Percentiles rank a stretch among this genome's conserved stretches.
These are phyloP conservation scores for Phytopythium aichiense DNA, from an alignment of 352 stramenopile genomes.

Conservation along the genomic window DNA sequence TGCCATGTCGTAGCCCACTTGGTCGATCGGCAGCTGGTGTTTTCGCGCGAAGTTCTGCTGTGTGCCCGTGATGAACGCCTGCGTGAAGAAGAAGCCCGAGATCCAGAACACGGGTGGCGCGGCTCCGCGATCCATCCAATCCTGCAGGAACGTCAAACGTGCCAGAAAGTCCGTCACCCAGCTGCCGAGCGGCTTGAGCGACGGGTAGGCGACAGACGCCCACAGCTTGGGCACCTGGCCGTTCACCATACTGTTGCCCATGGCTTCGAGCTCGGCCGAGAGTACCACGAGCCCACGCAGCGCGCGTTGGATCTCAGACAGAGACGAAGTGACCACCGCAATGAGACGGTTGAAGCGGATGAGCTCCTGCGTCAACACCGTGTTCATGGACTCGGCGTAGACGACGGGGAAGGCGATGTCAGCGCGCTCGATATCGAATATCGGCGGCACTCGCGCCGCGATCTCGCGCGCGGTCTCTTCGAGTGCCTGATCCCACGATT, in stretches of 20 bases:
- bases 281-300: slow-evolving; percentile 93
- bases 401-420: slow-evolving; percentile 79
- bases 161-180: slow-evolving; percentile 92
- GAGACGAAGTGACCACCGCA: slow-evolving; percentile 63
- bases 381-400: slow-evolving; percentile 89
- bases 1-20: slow-evolving; percentile 87
- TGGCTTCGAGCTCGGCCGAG: slow-evolving; percentile 88
- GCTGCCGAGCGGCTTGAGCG: slow-evolving; percentile 88
- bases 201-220: slow-evolving; percentile 86
- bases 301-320: slow-evolving; percentile 89
- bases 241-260: slow-evolving; percentile 93
- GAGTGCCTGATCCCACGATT: slow-evolving; percentile 89
- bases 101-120: slow-evolving; percentile 91
- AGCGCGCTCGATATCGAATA: slow-evolving; percentile 91
- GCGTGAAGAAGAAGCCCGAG: slow-evolving; percentile 93
- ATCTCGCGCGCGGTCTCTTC: slow-evolving; percentile 89
- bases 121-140: slow-evolving; percentile 74
- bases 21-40: slow-evolving; percentile 89
- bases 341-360: slow-evolving; percentile 90
- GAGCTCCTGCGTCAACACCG: slow-evolving; percentile 87
- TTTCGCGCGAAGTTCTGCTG: slow-evolving; percentile 93
- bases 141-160: slow-evolving; percentile 72
- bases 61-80: slow-evolving; percentile 93
- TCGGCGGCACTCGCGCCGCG: slow-evolving; percentile 47
- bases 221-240: slow-evolving; percentile 87